These are phyloP conservation scores for Suillus americanus DNA, from an alignment of 768 basidiomycete species.

Conservation along the genomic window DNA sequence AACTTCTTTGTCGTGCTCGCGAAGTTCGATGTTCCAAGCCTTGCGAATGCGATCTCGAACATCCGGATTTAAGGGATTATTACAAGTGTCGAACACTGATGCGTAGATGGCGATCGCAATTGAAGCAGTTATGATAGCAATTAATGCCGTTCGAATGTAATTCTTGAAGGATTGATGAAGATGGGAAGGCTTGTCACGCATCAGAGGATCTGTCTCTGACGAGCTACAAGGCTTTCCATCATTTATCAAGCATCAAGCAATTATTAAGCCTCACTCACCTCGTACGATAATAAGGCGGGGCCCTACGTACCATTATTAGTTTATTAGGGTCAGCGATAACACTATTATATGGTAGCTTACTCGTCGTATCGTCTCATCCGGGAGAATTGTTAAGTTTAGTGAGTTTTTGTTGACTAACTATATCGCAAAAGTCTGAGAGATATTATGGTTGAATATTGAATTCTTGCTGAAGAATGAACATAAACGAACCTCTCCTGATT, in stretches of 20 bases:
- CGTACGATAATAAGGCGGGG: neutral
- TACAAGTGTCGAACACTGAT: slow-evolving; percentile 13
- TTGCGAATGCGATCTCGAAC: neutral
- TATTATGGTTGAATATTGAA: neutral
- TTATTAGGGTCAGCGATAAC: neutral
- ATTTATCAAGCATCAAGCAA: neutral
- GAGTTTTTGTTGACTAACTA: neutral
- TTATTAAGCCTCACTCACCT: neutral
- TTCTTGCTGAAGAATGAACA: neutral
- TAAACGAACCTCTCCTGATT: neutral
- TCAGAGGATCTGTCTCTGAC: neutral
- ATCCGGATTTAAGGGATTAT: slow-evolving; percentile 19
- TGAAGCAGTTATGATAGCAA: neutral
- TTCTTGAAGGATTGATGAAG: neutral
- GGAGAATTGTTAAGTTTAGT: neutral
- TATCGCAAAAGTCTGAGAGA: neutral
- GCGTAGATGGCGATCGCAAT: neutral
- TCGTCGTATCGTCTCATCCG: neutral
- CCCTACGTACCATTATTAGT: neutral
- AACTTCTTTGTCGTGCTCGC: no score
- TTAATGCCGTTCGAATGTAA: neutral
- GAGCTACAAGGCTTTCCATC: neutral
- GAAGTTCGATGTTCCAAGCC: no score
- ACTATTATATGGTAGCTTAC: neutral
- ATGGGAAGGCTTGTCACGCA: neutral